Percentiles rank a stretch among this genome's conserved stretches.
phyloP scores from a whole-genome alignment of 192 early-diverging fungal species.

The Dimargaris cristalligena region DNA sequence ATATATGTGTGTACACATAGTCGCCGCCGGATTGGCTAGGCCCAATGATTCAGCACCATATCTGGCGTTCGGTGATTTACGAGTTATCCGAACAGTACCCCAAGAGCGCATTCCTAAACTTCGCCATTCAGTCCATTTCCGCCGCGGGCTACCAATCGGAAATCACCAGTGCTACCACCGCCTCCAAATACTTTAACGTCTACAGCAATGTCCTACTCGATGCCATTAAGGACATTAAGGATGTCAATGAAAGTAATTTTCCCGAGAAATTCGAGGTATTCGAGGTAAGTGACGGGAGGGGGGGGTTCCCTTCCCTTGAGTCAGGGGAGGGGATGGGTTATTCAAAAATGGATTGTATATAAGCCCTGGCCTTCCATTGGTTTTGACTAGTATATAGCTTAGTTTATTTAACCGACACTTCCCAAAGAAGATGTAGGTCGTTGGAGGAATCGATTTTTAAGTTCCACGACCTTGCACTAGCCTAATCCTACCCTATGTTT shows the following conservation, averaged over 20 bases:
- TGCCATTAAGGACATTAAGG: slow-evolving; percentile 37
- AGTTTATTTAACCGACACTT: too few species aligned
- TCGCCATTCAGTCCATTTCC: slow-evolving; percentile 44
- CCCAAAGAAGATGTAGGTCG: too few species aligned
- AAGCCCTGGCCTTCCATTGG: too few species aligned
- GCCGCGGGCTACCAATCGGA: slow-evolving; percentile 46
- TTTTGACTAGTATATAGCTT: too few species aligned
- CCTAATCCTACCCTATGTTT: too few species aligned
- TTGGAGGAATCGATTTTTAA: too few species aligned
- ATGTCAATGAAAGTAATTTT: slow-evolving; percentile 38
- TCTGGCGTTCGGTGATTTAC: slow-evolving; percentile 50
- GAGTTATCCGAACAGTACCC: slow-evolving; percentile 43
- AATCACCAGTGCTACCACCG: slow-evolving; percentile 43
- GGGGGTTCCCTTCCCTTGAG: too few species aligned
- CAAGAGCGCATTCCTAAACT: slow-evolving; percentile 40
- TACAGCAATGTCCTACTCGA: slow-evolving; percentile 45
- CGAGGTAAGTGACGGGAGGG: slow-evolving; percentile 23
- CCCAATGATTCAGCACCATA: slow-evolving; percentile 36
- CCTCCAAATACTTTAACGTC: slow-evolving; percentile 44
- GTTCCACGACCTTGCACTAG: too few species aligned
- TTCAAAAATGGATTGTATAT: too few species aligned
- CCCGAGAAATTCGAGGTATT: slow-evolving; percentile 37
- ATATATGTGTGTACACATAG: too few species aligned
- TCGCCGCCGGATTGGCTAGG: slow-evolving; percentile 35
- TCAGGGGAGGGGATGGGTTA: too few species aligned